Conservation (phyloP, 106 monocot species). For the Iris macrosiphon region DNA sequence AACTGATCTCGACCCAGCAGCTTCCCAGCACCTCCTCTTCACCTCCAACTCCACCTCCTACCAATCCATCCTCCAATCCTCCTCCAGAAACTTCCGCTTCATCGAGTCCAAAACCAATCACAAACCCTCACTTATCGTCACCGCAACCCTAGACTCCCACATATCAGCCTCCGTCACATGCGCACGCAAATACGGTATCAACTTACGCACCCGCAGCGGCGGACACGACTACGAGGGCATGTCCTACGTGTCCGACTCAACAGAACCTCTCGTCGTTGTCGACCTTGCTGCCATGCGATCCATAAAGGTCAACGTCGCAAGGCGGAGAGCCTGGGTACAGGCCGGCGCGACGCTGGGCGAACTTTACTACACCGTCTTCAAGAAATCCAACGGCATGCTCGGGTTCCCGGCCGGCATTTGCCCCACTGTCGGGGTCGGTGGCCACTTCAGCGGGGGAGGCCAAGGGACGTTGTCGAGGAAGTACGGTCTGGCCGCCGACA, state of each 20-base stretch:
- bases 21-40: conserved; percentile 17
- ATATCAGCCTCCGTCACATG: conserved; percentile 34
- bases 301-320: conserved; percentile 17
- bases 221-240: conserved; percentile 68
- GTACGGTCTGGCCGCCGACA: conserved; percentile 35
- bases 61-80: conserved; percentile 20
- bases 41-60: conserved; percentile 18
- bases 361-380: conserved; percentile 30
- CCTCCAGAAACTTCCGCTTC: conserved; percentile 44
- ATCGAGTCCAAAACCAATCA: conserved; percentile 5
- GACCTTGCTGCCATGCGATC: conserved; percentile 33
- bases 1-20: too few species aligned
- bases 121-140: conserved; percentile 34
- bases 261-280: conserved; percentile 7
- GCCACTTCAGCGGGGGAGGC: conserved; percentile 51
- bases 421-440: conserved; percentile 39
- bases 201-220: conserved; percentile 42
- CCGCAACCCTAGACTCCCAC: conserved; percentile 20
- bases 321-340: conserved; percentile 45
- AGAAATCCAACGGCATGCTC: not conserved
- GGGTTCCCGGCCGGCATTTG: conserved; percentile 45
- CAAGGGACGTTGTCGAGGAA: conserved; percentile 34
- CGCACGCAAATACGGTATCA: conserved; percentile 7
- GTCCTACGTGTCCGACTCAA: conserved; percentile 24
- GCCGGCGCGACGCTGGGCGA: conserved; percentile 54